phyloP scores from a whole-genome alignment of 176 grass and related monocot genomes.

The Tillandsia fasciculata region DNA sequence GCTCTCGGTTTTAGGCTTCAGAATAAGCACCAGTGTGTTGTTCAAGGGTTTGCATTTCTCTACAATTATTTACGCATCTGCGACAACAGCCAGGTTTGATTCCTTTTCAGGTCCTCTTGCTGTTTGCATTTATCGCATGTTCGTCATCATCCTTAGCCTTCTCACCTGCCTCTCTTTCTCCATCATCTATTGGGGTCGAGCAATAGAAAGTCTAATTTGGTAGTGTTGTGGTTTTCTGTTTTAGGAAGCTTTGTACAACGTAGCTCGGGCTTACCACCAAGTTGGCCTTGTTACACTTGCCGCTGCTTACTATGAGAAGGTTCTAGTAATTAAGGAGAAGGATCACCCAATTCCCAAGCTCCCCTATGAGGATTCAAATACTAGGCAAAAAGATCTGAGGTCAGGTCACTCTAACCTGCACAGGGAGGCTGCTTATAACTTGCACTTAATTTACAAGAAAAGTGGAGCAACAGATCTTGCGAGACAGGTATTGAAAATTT shows the following conservation, averaged over 20 bases:
- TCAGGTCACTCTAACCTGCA: constrained; percentile 61
- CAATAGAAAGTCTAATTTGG: background rate
- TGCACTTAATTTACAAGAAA: constrained; percentile 95
- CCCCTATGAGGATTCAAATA: constrained; percentile 42
- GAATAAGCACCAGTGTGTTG: constrained; percentile 83
- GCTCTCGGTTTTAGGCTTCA: constrained; percentile 87
- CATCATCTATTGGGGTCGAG: too few species aligned
- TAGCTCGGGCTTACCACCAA: constrained; percentile 83
- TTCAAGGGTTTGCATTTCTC: constrained; percentile 85
- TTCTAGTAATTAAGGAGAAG: constrained; percentile 43
- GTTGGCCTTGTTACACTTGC: constrained; percentile 74
- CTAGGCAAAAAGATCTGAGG: constrained; percentile 23
- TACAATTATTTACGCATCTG: constrained; percentile 58
- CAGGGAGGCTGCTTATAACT: constrained; percentile 79
- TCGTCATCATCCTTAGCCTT: background rate
- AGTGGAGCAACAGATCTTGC: constrained; percentile 86
- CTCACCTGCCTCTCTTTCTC: background rate
- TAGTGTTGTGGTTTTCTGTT: constrained; percentile 12
- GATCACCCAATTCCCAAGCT: constrained; percentile 66
- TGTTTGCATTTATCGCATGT: background rate
- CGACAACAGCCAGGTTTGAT: constrained; percentile 56
- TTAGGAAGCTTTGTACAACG: constrained; percentile 84
- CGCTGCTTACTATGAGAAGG: constrained; percentile 79
- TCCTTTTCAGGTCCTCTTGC: background rate
- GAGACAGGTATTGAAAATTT: constrained; percentile 64